Base-by-base conservation (phyloP, 108 stramenopile genomes). In the Mayamaea pseudoterrestris region DNA sequence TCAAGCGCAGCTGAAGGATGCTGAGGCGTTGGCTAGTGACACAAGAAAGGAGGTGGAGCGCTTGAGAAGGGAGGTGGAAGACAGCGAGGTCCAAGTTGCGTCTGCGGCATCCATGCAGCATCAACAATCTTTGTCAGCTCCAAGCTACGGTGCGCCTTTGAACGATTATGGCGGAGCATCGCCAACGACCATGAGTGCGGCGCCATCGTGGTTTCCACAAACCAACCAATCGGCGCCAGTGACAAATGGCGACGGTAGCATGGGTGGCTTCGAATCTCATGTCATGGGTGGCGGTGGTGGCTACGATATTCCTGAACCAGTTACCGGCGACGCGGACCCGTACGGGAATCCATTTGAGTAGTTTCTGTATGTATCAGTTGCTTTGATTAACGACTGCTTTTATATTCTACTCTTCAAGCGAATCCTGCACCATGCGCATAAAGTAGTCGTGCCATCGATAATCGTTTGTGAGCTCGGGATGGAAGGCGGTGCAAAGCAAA, bases 401-500 rank as follows among this genome's bases (percentile, higher is more conserved):
- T n/a, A n/a, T n/a, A n/a, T n/a, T n/a, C n/a, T n/a, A n/a, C n/a
- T n/a, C n/a, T n/a, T n/a, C n/a, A n/a, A n/a, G n/a, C n/a, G n/a
- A n/a, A n/a, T 39, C 18, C 8, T 8, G 16, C 5, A 90, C 83
- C 69, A 95, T 82, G 6, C 68, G 62, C n/a, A 86, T 59, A 63
- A 98, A 97, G 50, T 91, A 92, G 40, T 79, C 42, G 50, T 97
- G 96, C 98, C 98, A 98, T 7, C 93, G 63, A 29, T 69, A 45
- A 56, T 97, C 95, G 23, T 70, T 45, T 2, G 98, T 92, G 36
- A 98, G 71, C 57, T 98, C 98, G 16, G 98, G 98, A 69, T 98
- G 98, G 57, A 98, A 98, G 5, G 95, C 84, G 20, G 98, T 98
- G 36, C 76, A 84, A 2, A 93, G 71, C 0, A 94, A 65, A 60